Conservation (phyloP, 2,329 filamentous ascomycete genomes). For the Alternaria sp. region DNA sequence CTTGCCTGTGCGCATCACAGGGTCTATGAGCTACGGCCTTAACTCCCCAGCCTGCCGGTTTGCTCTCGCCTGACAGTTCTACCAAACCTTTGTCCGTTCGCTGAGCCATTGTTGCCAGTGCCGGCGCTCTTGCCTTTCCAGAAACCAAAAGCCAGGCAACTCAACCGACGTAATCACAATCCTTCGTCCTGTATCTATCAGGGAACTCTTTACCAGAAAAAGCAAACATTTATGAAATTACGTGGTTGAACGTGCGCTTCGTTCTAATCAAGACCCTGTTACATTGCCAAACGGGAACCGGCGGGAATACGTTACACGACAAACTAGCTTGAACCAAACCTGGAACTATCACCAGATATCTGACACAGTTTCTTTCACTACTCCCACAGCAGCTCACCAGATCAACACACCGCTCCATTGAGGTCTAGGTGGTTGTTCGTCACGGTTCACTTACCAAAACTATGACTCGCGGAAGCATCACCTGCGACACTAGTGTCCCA, state of each 20-base stretch:
- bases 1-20: background rate
- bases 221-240: background rate
- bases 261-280: background rate
- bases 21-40: background rate
- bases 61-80: background rate
- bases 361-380: background rate
- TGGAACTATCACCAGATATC: background rate
- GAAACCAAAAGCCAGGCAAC: background rate
- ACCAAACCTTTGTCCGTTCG: background rate
- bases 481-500: slow-evolving; percentile 2
- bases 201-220: background rate
- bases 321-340: background rate
- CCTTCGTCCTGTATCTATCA: background rate
- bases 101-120: background rate
- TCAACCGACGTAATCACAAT: background rate
- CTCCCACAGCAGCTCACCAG: background rate
- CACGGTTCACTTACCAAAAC: background rate
- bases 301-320: background rate
- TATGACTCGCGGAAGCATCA: slow-evolving; percentile 12
- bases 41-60: background rate
- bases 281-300: background rate
- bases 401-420: background rate
- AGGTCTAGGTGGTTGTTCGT: background rate
- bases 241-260: background rate
- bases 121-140: background rate